Evolutionary conservation across 768 basidiomycete species (phyloP), one percentile per base, ranked within the genome.

Genomic region (Rubroboletus satanas): DNA sequence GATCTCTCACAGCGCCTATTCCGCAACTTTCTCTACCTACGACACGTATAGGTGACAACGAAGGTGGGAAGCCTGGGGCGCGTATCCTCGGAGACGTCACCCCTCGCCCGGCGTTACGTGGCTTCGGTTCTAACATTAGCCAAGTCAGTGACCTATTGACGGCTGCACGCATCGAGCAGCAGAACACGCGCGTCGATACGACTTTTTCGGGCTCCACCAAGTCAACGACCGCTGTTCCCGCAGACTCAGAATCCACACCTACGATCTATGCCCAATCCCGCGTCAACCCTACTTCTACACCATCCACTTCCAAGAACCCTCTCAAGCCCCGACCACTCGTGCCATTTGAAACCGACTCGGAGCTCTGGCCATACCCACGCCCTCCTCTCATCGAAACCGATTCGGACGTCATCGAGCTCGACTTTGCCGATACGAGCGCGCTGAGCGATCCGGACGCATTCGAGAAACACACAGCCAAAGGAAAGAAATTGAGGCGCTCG

Each of bases 351-450:
- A 71, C 82, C 0, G 82, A 83, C 56, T 83, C 85, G 8, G 83
- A 86, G 33, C 73, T 88, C 15, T 89, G 87, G 87, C 85, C 88
- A 5, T 86, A 87, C 62, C 79, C 82, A 0, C 81, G 78, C 37
- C 71, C 72, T 5, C 75, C 76, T 11, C 70, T 75, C 45, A 71
- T 76, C 52, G 75, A 76, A 53, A 64, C 53, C 49, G 72, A 72
- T 37, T 76, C 75, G 5, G 87, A 87, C 51, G 81, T 90, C 26
- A 79, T 90, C 10, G 88, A 90, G 67, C 81, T 90, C 48, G 85
- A 87, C 66, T 90, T 88, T 62, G 77, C 78, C 6, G 88, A 90
- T 52, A 90, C 80, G 41, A 84, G 85, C 54, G 83, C 85, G 21
- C 67, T 90, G 62, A 88, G 86, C 64, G 83, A 90, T 59, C 81